phyloP scores from a whole-genome alignment of 2,329 filamentous ascomycete genomes.

The Coleophoma cylindrospora region DNA sequence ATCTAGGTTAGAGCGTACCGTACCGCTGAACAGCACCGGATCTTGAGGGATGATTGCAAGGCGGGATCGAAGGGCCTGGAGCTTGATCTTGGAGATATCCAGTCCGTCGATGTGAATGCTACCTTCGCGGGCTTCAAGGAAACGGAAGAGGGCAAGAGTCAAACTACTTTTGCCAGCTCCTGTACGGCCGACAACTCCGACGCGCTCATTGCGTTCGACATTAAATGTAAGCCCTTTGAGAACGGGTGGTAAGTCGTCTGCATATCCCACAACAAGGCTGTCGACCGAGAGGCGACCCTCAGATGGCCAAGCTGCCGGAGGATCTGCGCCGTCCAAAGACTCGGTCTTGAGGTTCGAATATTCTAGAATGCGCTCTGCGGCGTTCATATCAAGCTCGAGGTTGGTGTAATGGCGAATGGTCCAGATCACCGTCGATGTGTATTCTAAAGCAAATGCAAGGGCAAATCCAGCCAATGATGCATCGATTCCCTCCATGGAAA shows the following conservation, averaged over 20 bases:
- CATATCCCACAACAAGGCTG: slow-evolving; percentile 68
- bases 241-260: slow-evolving; percentile 64
- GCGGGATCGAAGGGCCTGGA: slow-evolving; percentile 66
- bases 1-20: slow-evolving; percentile 71
- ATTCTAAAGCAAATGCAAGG: slow-evolving; percentile 67
- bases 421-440: slow-evolving; percentile 59
- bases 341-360: slow-evolving; percentile 68
- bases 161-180: slow-evolving; percentile 75
- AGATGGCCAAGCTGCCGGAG: slow-evolving; percentile 70
- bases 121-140: slow-evolving; percentile 64
- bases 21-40: slow-evolving; percentile 77
- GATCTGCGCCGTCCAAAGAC: slow-evolving; percentile 51
- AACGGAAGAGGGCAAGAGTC: slow-evolving; percentile 72
- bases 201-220: slow-evolving; percentile 60
- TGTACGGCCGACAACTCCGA: slow-evolving; percentile 75
- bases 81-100: slow-evolving; percentile 67
- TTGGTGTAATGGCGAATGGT: slow-evolving; percentile 63
- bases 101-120: slow-evolving; percentile 66
- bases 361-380: slow-evolving; percentile 70
- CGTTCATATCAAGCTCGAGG: slow-evolving; percentile 75
- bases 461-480: slow-evolving; percentile 72
- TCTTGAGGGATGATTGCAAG: slow-evolving; percentile 81
- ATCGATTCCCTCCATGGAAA: slow-evolving; percentile 56
- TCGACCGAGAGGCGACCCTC: slow-evolving; percentile 70
- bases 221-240: slow-evolving; percentile 65